A percentile compares a stretch with the other conserved stretches of the same genome.
Conservation (phyloP, 2,329 filamentous ascomycete species). For the Xylaria sp. region DNA sequence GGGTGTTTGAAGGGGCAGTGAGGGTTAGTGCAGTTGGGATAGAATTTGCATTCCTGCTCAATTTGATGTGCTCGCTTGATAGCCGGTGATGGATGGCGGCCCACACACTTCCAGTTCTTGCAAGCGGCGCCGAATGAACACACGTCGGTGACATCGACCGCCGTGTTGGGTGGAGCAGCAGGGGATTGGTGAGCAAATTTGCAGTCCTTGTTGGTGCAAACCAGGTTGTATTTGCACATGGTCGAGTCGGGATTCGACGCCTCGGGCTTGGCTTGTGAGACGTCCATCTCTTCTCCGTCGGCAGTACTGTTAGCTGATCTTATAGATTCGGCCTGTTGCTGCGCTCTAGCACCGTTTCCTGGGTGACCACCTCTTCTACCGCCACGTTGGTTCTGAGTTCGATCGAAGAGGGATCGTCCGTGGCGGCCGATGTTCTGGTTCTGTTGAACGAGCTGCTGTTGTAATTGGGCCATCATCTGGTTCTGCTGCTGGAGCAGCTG, state of each 20-base stretch:
- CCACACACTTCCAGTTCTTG: constrained; percentile 93
- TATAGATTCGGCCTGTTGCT: constrained; percentile 31
- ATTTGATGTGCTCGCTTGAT: constrained; percentile 71
- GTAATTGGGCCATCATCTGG: constrained; percentile 74
- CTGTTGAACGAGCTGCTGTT: constrained; percentile 57
- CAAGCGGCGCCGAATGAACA: constrained; percentile 87
- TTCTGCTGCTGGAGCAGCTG: constrained; percentile 81
- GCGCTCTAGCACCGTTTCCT: constrained; percentile 34
- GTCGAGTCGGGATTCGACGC: constrained; percentile 56
- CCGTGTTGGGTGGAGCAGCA: constrained; percentile 70
- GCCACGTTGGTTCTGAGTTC: constrained; percentile 56
- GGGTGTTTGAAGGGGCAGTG: constrained; percentile 87
- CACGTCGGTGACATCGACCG: constrained; percentile 71
- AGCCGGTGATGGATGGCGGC: constrained; percentile 86
- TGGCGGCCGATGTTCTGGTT: constrained; percentile 40
- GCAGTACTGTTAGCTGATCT: constrained; percentile 34
- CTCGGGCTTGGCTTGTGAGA: constrained; percentile 49
- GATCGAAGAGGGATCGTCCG: constrained; percentile 66
- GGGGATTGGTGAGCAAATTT: constrained; percentile 93
- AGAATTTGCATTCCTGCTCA: constrained; percentile 86
- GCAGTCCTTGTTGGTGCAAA: constrained; percentile 84
- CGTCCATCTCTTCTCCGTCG: constrained; percentile 59
- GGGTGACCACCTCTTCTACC: constrained; percentile 46
- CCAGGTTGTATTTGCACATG: constrained; percentile 83
- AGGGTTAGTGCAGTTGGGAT: constrained; percentile 83